Evolutionary conservation across 768 basidiomycete genomes (phyloP).

Genomic region (Tylopilus sp.): DNA sequence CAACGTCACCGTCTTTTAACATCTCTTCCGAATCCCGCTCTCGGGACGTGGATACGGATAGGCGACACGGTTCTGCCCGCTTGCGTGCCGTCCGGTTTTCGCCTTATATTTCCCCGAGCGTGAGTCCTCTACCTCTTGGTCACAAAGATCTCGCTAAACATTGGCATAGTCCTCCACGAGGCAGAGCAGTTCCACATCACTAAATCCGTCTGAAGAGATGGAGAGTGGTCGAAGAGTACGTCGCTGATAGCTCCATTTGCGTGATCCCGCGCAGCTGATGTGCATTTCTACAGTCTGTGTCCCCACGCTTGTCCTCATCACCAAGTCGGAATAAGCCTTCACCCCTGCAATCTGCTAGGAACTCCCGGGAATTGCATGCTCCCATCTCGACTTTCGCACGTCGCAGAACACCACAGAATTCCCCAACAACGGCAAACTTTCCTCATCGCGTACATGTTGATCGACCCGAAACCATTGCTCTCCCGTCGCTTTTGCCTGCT

Average conservation of each 20-base stretch:
- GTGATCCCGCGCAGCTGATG: slow-evolving; percentile 33
- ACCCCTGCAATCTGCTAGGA: slow-evolving; percentile 44
- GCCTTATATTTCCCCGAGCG: slow-evolving; percentile 28
- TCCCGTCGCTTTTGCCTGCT: slow-evolving; percentile 59
- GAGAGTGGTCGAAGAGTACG: slow-evolving; percentile 32
- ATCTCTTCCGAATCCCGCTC: slow-evolving; percentile 21
- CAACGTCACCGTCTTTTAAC: slow-evolving; percentile 38
- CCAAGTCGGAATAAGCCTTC: slow-evolving; percentile 42
- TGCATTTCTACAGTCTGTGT: slow-evolving; percentile 25
- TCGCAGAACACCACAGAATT: slow-evolving; percentile 71
- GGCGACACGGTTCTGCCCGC: slow-evolving; percentile 26
- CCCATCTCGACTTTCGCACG: slow-evolving; percentile 81
- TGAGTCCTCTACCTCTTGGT: slow-evolving; percentile 9
- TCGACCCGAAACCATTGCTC: slow-evolving; percentile 31
- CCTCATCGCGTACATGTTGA: slow-evolving; percentile 33
- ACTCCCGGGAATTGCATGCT: slow-evolving; percentile 53
- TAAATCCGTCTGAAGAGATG: slow-evolving; percentile 21
- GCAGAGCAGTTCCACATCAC: slow-evolving; percentile 46
- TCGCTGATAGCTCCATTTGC: slow-evolving; percentile 24
- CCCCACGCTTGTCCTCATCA: slow-evolving; percentile 40
- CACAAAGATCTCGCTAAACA: not conserved
- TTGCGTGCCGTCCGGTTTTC: slow-evolving; percentile 29
- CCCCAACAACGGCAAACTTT: slow-evolving; percentile 67
- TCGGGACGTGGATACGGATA: slow-evolving; percentile 30
- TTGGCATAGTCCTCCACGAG: slow-evolving; percentile 37